A percentile compares a stretch with the other conserved stretches of the same genome.
phyloP scores from a whole-genome alignment of 1,139 yeast species.

The Geotrichum reessii region DNA sequence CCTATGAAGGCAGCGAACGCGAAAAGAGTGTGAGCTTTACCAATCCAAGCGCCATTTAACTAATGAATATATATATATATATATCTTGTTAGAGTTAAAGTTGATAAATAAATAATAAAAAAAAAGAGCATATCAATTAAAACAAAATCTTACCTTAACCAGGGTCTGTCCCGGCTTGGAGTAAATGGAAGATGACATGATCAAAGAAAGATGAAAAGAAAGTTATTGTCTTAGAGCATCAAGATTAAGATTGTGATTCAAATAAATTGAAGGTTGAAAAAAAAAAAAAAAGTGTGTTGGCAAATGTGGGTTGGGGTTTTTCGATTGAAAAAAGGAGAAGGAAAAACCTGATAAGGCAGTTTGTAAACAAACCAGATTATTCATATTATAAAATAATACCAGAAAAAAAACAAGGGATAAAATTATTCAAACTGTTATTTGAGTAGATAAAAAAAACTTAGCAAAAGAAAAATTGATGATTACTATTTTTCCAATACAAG shows the following conservation, averaged over 20 bases:
- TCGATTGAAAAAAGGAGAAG: background rate
- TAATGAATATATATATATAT: too few relatives aligned
- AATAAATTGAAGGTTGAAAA: background rate
- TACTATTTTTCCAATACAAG: too few relatives aligned
- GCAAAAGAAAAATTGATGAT: too few relatives aligned
- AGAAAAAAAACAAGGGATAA: too few relatives aligned
- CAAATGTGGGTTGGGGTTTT: background rate
- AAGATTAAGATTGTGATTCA: background rate
- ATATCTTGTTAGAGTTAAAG: too few relatives aligned
- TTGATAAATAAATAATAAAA: background rate
- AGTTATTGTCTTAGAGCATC: background rate
- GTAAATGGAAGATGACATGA: background rate
- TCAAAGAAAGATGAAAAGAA: background rate
- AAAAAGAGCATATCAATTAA: background rate
- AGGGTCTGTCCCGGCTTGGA: slow-evolving; percentile 19
- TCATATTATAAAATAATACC: too few relatives aligned
- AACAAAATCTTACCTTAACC: slow-evolving; percentile 8
- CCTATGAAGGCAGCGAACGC: slow-evolving; percentile 68
- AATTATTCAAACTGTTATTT: too few relatives aligned
- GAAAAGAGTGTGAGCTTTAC: slow-evolving; percentile 63
- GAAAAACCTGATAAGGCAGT: too few relatives aligned
- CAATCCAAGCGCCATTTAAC: slow-evolving; percentile 59
- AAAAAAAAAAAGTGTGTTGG: background rate
- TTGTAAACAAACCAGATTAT: too few relatives aligned
- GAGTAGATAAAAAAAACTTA: too few relatives aligned